Evolutionary conservation across 495 filamentous ascomycete species (phyloP), one percentile per base, ranked within the genome.

Genomic region (Penicillium coffeae): DNA sequence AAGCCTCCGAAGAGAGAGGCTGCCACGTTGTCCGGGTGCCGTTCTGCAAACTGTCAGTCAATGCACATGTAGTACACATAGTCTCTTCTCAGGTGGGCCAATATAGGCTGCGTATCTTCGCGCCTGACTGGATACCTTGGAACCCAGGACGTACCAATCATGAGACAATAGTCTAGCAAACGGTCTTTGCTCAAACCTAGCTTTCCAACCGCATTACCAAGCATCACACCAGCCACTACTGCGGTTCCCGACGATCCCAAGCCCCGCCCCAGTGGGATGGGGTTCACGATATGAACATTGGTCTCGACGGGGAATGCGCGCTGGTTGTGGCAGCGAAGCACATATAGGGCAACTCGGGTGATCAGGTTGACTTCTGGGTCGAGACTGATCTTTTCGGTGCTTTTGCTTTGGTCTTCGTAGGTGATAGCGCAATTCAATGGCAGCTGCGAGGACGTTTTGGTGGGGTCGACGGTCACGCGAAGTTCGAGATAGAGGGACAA

Each of bases 1-100:
- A 98, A 96, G n/a, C 93, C 93, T 38, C 93, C 93, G 61, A 90
- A 96, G 21, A 96, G 78, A 1, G 92, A 90, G 0, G 93, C 93
- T 50, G 89, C 94, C 25, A 98, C 88, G 56, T 98, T 97, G 71
- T 98, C 93, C 3, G 93, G 93, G 69, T 98, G 93, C 21, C 92
- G 84, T 68, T 97, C 92, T 79, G 58, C 37, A 19, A 25, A 39
- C 36, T 42, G 42, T 56, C 43, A 61, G 52, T 45, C 18, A 10
- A 54, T 51, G 45, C 37, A 55, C 14, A n/a, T n/a, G n/a, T n/a
- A n/a, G 40, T 15, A 21, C 4, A 30, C 5, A 30, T 4, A 30
- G 5, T 4, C 25, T 30, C 25, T 30, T 30, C 22, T 38, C 9
- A 36, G 12, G 43, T 34, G 4, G 12, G 27, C n/a, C 9, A 30